phyloP scores from a whole-genome alignment of 2,329 filamentous ascomycete species.

The Fusarium stilboides region DNA sequence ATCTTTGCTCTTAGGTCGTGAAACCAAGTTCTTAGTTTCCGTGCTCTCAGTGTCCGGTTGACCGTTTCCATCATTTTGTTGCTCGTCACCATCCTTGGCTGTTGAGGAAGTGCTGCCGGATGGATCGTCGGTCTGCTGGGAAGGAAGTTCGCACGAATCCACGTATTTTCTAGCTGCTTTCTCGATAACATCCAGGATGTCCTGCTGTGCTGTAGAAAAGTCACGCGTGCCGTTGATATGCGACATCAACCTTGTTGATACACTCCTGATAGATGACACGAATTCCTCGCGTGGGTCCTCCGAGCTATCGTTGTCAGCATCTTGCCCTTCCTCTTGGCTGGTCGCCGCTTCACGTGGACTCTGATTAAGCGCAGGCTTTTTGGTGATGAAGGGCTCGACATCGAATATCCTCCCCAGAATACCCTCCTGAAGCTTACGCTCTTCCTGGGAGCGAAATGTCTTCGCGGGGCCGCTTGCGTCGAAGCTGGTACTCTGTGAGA shows the following conservation, averaged over 20 bases:
- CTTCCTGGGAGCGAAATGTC: slow-evolving; percentile 65
- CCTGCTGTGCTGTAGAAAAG: slow-evolving; percentile 58
- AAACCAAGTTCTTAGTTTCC: slow-evolving; percentile 1
- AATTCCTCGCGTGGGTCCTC: slow-evolving; percentile 52
- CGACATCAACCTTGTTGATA: slow-evolving; percentile 61
- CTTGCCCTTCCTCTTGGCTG: slow-evolving; percentile 37
- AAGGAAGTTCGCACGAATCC: slow-evolving; percentile 53
- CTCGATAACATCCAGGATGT: slow-evolving; percentile 66
- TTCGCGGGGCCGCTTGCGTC: slow-evolving; percentile 62
- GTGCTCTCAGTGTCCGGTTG: slow-evolving; percentile 8
- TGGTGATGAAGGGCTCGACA: slow-evolving; percentile 60
- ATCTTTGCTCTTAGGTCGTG: slow-evolving; percentile 30
- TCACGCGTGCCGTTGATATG: slow-evolving; percentile 57
- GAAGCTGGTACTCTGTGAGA: slow-evolving; percentile 51
- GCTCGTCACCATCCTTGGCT: slow-evolving; percentile 22
- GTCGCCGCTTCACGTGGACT: slow-evolving; percentile 39
- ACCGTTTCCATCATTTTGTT: slow-evolving; percentile 5
- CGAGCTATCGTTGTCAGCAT: slow-evolving; percentile 37
- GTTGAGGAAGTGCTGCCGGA: slow-evolving; percentile 12
- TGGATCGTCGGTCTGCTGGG: slow-evolving; percentile 35
- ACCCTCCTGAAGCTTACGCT: slow-evolving; percentile 68
- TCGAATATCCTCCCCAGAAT: slow-evolving; percentile 69
- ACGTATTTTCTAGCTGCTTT: slow-evolving; percentile 68
- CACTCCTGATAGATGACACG: slow-evolving; percentile 55
- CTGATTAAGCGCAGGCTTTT: slow-evolving; percentile 53